Base-by-base conservation (phyloP, 202 grass and related monocot species). In the Sporobolus alterniflorus region DNA sequence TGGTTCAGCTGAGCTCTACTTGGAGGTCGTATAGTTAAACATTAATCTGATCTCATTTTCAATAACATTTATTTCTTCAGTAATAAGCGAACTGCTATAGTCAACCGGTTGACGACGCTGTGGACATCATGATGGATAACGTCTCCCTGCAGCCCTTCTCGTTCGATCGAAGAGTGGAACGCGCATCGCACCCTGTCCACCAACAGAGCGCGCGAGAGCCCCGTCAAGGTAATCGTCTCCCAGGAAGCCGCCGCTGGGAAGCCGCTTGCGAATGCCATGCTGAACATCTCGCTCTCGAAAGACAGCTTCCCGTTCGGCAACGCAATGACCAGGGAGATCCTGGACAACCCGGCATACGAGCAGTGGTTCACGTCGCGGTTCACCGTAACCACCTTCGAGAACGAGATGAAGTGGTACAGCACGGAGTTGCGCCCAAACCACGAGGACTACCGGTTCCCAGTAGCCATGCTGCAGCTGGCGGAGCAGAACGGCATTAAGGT, bases 371-470 rank as follows among this genome's bases (percentile, higher is more conserved):
- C 93, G 16, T 90, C 93, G 6, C 88, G 93, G 21, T 98, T 98
- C 91, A 89, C 79, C 0, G 82, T 88, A 11, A 85, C 93, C 39
- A 95, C 87, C 25, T 95, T 98, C 67, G 96, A 98, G 92, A 98
- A 98, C 83, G 96, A 98, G 89, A 95, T 98, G 96, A 95, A 98
- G 79, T 98, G 96, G 96, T 95, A 95, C 63, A 31, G 82, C 61
- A 98, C 78, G 0, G 96, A 98, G 82, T 54, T 21, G 56, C 10
- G 0, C 4, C 64, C 74, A 36, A 83, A 85, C 51, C 25, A 91
- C 9, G 88, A 87, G 76, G 46, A 93, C 65, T 97, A 91, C 84
- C 11, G 25, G 0, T 32, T 84, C 9, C 24, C 94, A 0, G 94
- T 93, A 44, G 71, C 36, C 16, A 97, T 97, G 94, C 55, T 97